Evolutionary conservation across 2,329 filamentous ascomycete genomes (phyloP).

Genomic region (Neopestalotiopsis rosae): DNA sequence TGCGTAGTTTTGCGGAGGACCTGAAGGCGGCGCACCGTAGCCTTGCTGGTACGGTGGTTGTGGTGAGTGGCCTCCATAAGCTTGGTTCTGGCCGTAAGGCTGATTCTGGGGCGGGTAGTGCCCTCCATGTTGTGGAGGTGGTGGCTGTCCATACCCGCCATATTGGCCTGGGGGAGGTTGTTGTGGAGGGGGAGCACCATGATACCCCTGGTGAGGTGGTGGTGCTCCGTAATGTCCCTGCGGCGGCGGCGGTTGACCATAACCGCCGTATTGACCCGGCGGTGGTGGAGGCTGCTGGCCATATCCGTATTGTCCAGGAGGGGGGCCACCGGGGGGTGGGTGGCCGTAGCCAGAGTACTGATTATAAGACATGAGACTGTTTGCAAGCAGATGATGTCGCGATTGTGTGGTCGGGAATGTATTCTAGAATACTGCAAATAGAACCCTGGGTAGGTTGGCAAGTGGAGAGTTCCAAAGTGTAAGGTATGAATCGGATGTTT

Average conservation of each 20-base stretch:
- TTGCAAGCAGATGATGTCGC: not conserved
- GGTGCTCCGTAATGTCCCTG: conserved; percentile 40
- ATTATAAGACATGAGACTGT: conserved; percentile 19
- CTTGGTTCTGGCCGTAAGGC: not conserved
- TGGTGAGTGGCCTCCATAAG: conserved; percentile 12
- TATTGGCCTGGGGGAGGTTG: conserved; percentile 37
- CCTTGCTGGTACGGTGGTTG: conserved; percentile 12
- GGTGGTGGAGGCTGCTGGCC: conserved; percentile 33
- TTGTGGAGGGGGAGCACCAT: conserved; percentile 42
- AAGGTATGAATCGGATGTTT: not conserved
- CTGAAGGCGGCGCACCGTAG: conserved; percentile 31
- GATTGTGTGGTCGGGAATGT: not conserved
- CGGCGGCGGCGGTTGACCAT: conserved; percentile 42
- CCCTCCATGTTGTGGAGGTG: conserved; percentile 27
- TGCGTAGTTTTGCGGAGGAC: conserved; percentile 41
- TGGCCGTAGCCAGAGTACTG: conserved; percentile 22
- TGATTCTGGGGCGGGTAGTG: conserved; percentile 15
- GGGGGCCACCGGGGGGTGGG: conserved; percentile 22
- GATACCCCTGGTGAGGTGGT: conserved; percentile 34
- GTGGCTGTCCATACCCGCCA: conserved; percentile 34
- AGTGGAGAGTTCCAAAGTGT: not conserved
- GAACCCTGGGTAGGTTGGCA: not conserved
- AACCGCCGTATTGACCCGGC: conserved; percentile 2
- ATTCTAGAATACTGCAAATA: not conserved
- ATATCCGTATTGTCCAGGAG: conserved; percentile 34